Percentiles rank a stretch among this genome's conserved stretches.
Conservation (phyloP, 2,329 filamentous ascomycete genomes). For the Ilyonectria destructans region DNA sequence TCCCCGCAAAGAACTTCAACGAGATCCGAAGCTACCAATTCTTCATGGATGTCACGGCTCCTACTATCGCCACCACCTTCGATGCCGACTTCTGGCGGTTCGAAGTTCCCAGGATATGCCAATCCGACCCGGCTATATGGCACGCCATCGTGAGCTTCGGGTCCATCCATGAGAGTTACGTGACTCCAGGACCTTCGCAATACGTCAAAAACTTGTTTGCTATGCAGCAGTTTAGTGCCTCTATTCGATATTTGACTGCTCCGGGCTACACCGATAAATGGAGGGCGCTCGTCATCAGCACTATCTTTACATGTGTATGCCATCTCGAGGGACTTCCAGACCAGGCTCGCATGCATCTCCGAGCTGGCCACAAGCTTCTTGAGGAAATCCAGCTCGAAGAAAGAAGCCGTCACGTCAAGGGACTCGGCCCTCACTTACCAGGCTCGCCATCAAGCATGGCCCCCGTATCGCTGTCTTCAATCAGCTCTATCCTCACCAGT, state of each 20-base stretch:
- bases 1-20: not conserved
- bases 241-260: slow-evolving; percentile 15
- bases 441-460: not conserved
- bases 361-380: slow-evolving; percentile 28
- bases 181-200: not conserved
- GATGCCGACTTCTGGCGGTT: slow-evolving; percentile 27
- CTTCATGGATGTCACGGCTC: slow-evolving; percentile 26
- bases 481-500: slow-evolving; percentile 10
- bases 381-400: not conserved
- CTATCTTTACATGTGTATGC: slow-evolving; percentile 28
- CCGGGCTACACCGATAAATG: slow-evolving; percentile 22
- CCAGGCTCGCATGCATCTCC: slow-evolving; percentile 21
- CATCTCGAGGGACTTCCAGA: slow-evolving; percentile 24
- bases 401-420: not conserved
- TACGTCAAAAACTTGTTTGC: not conserved
- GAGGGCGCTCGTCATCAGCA: slow-evolving; percentile 30
- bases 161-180: slow-evolving; percentile 16
- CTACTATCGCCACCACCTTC: slow-evolving; percentile 17
- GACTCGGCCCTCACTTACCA: not conserved
- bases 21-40: slow-evolving; percentile 27
- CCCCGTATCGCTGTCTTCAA: slow-evolving; percentile 11
- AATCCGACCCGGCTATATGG: slow-evolving; percentile 31
- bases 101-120: slow-evolving; percentile 23
- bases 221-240: slow-evolving; percentile 17
- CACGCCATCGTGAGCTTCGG: slow-evolving; percentile 34